Base-by-base conservation (phyloP, 1,139 yeast species). In the Yamadazyma atmosphaerica region DNA sequence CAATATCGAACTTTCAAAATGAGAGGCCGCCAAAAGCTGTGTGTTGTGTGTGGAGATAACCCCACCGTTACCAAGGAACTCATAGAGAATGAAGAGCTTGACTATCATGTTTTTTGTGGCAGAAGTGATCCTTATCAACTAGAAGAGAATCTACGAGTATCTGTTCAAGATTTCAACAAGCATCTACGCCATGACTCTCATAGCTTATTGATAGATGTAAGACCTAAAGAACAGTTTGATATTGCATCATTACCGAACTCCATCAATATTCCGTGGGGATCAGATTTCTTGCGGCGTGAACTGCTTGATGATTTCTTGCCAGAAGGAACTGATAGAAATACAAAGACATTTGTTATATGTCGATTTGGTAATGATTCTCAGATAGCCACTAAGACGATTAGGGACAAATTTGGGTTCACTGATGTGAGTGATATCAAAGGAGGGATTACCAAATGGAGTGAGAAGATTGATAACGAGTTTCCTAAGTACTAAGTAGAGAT, bases 281-380 rank as follows among this genome's bases (percentile, higher is more conserved):
- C 71, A 4, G 53, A 74, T 17, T 64, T 70, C 33, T 66, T 70
- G 35, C 65, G 73, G 37, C 40, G 51, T 2, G 63, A 61, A 4
- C 44, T 45, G 36, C 45, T 68, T 12, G 63, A 58, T 23, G 42
- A 49, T 6, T 36, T 36, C 17, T 17, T 46, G 8, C 72, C 72
- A 0, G 22, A 32, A 1, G 48, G 35, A n/a, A 49, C 54, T 26
- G 44, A 51, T 25, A 60, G 60, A 39, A 46, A 50, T 6, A 54
- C 54, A 39, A 40, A 43, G 0, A 49, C 72, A 1, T 72, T 57
- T 44, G 81, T 86, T 0, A 68, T 90, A 12, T 92, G 99, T 59
- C 74, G 98, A 28, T 82, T 72, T 55, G 99, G 99, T 4, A 89
- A 88, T 57, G 98, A 92, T 57, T 90, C 98, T 0, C 92, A 87